phyloP scores from a whole-genome alignment of 129 eudicot species.

The Pittosporum tobira region DNA sequence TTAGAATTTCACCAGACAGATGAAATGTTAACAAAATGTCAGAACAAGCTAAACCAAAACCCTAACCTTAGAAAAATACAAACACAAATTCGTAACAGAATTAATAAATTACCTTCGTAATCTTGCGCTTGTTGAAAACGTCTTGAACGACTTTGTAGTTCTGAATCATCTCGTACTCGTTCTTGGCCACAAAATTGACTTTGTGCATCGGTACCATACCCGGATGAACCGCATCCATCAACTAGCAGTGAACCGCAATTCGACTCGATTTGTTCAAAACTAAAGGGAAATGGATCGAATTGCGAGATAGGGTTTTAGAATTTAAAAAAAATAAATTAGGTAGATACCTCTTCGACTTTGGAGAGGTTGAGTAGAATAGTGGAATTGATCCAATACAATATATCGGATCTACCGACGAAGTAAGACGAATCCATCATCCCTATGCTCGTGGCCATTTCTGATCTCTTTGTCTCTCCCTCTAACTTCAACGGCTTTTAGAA shows the following conservation, averaged over 20 bases:
- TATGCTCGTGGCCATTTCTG: conserved; percentile 72
- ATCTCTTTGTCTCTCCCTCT: conserved; percentile 18
- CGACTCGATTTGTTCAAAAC: conserved; percentile 5
- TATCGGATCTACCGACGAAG: conserved; percentile 92
- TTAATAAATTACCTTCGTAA: conserved; percentile 48
- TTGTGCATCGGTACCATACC: conserved; percentile 97
- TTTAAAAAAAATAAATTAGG: too few species aligned
- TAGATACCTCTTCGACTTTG: conserved; percentile 83
- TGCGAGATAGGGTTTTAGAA: conserved; percentile 17
- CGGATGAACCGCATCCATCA: conserved; percentile 91
- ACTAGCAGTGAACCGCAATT: conserved; percentile 86
- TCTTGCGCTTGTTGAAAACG: conserved; percentile 81
- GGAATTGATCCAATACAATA: conserved; percentile 81
- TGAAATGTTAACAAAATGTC: too few species aligned
- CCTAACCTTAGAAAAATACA: too few species aligned
- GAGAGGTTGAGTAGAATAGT: conserved; percentile 80
- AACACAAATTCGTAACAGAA: not conserved
- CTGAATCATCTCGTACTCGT: conserved; percentile 94
- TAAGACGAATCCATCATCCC: conserved; percentile 94
- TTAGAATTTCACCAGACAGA: not conserved
- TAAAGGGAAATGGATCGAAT: not conserved
- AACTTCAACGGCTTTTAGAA: conserved; percentile 7
- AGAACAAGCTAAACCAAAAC: not conserved
- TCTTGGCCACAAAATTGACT: conserved; percentile 91
- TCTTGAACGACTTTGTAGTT: conserved; percentile 95